Base-by-base conservation (phyloP, 2,329 filamentous ascomycete genomes). In the Macrophomina phaseolina region DNA sequence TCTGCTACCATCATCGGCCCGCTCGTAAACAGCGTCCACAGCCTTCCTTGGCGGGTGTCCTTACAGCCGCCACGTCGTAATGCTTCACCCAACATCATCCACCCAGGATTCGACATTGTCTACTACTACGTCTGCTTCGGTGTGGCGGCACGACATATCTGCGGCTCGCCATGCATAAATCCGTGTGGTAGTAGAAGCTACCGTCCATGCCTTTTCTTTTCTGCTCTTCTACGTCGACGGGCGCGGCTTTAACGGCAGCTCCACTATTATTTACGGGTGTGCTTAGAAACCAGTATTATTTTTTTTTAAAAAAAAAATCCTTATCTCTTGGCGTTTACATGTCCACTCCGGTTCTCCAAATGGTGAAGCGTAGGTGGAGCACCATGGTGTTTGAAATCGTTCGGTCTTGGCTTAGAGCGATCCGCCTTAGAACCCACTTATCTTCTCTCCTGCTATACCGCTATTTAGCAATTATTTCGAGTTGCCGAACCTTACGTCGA, bases 281-380 rank as follows among this genome's bases (percentile, higher is more conserved):
- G 23, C 23, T 23, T 23, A 58, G 38, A 7, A 28, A 42, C 14
- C 11, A 16, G 14, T 40, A 42, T 36, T 28, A 32, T 28, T 52
- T 23, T 23, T 23, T 23, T 23, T 23, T 23, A 23, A 23, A 23
- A 23, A 23, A 23, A 23, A 23, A 2, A 23, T 23, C 12, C 12
- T 36, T 45, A 12, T 32, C 38, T 23, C 23, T 45, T 2, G 18
- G 34, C 42, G 14, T 32, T 3, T 34, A 14, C 16, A 40, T 18
- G 28, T 28, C 16, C 42, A 42, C 42, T 46, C 56, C 56, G 40
- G 42, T 18, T 48, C 56, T 61, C 56, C 56, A 61, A 48, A n/a
- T 2, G 32, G 56, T 32, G 40, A 42, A 42, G 53, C n/a, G 28
- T 16, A 2, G 51, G 53, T 42, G 53, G 53, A 58, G 53, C 53